phyloP scores from a whole-genome alignment of 2,329 filamentous ascomycete species.

The Fusarium stilboides region DNA sequence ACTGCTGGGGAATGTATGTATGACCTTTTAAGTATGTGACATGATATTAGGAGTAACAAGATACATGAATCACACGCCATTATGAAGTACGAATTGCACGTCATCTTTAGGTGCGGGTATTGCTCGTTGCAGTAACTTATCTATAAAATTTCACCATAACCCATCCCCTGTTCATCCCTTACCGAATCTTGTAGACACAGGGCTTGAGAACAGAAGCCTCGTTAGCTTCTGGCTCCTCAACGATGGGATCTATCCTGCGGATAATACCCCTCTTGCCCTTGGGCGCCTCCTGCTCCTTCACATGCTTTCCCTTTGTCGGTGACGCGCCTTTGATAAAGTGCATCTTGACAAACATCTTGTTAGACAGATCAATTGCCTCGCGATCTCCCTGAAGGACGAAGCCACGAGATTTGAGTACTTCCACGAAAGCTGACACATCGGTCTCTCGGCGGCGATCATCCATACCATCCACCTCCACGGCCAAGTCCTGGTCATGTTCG shows the following conservation, averaged over 20 bases:
- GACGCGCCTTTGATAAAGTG: slow-evolving; percentile 88
- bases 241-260: slow-evolving; percentile 67
- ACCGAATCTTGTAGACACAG: slow-evolving; percentile 94
- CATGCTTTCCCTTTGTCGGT: slow-evolving; percentile 83
- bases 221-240: slow-evolving; percentile 73
- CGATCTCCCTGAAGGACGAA: slow-evolving; percentile 83
- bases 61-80: slow-evolving; percentile 35
- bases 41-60: slow-evolving; percentile 36
- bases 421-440: slow-evolving; percentile 88
- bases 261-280: slow-evolving; percentile 69
- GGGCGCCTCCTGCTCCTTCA: slow-evolving; percentile 70
- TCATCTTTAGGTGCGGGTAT: slow-evolving; percentile 37
- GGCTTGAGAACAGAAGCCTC: slow-evolving; percentile 84
- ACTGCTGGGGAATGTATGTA: slow-evolving; percentile 27
- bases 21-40: slow-evolving; percentile 23
- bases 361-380: slow-evolving; percentile 81
- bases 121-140: slow-evolving; percentile 32
- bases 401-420: slow-evolving; percentile 83
- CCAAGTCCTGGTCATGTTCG: slow-evolving; percentile 69
- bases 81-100: slow-evolving; percentile 38
- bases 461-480: slow-evolving; percentile 79
- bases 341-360: slow-evolving; percentile 99
- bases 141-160: slow-evolving; percentile 11
- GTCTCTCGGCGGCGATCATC: slow-evolving; percentile 79
- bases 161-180: slow-evolving; percentile 38